Conservation (phyloP, 2,329 filamentous ascomycete genomes). For the Fusarium tricinctum region DNA sequence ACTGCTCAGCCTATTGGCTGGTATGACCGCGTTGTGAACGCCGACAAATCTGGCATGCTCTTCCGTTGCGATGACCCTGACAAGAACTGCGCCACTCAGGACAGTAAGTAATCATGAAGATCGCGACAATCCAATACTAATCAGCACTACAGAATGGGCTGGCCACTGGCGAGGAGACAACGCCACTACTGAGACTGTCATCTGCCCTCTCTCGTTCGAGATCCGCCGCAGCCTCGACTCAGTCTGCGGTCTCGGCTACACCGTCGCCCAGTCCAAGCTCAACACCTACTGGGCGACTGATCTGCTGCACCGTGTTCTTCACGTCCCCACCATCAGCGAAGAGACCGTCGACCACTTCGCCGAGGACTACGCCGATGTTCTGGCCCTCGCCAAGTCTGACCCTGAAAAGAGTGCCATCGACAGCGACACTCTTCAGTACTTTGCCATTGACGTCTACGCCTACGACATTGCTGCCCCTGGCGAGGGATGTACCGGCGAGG, state of each 20-base stretch:
- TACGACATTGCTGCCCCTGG: slow-evolving; percentile 75
- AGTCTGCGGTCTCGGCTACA: slow-evolving; percentile 74
- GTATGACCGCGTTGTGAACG: slow-evolving; percentile 71
- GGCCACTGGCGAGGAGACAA: slow-evolving; percentile 78
- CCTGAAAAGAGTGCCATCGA: slow-evolving; percentile 67
- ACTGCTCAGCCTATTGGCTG: slow-evolving; percentile 72
- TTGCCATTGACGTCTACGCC: slow-evolving; percentile 77
- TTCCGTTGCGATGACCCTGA: slow-evolving; percentile 80
- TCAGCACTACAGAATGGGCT: slow-evolving; percentile 65
- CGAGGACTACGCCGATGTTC: slow-evolving; percentile 68
- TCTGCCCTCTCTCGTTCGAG: slow-evolving; percentile 73
- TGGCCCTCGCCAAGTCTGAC: slow-evolving; percentile 64
- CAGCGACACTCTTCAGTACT: slow-evolving; percentile 75
- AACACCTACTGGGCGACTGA: slow-evolving; percentile 77
- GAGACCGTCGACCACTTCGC: slow-evolving; percentile 72
- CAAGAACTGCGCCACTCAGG: slow-evolving; percentile 69
- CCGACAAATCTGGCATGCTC: slow-evolving; percentile 68
- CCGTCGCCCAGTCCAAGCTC: slow-evolving; percentile 66
- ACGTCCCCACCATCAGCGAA: slow-evolving; percentile 73
- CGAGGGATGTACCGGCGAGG: slow-evolving; percentile 69
- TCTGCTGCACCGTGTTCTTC: slow-evolving; percentile 75
- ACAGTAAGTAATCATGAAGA: slow-evolving; percentile 49
- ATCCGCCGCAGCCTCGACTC: slow-evolving; percentile 69
- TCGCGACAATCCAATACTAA: not conserved
- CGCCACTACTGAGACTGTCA: slow-evolving; percentile 76